Percentiles rank a stretch among this genome's conserved stretches.
These are phyloP conservation scores for Aspergillus caelatus DNA, from an alignment of 2,329 filamentous ascomycete genomes.

Conservation along the genomic window DNA sequence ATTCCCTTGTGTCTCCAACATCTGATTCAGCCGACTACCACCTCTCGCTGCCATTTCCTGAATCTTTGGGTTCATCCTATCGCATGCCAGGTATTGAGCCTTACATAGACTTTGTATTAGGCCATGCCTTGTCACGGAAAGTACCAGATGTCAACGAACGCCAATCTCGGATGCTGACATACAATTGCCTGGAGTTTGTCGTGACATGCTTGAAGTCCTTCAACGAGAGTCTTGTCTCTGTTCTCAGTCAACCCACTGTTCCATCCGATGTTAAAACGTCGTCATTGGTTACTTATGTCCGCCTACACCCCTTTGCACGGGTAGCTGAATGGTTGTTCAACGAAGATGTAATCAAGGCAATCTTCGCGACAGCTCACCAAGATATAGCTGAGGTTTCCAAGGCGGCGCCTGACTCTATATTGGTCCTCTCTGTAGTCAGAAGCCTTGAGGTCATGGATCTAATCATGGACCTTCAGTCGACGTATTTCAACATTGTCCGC, in stretches of 20 bases:
- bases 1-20: conserved; percentile 68
- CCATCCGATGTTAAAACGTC: conserved; percentile 73
- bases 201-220: conserved; percentile 78
- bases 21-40: conserved; percentile 56
- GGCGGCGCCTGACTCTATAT: conserved; percentile 74
- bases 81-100: conserved; percentile 85
- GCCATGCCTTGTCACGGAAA: conserved; percentile 72
- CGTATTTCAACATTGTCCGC: conserved; percentile 85
- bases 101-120: conserved; percentile 89
- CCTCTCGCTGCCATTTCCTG: conserved; percentile 82
- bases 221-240: conserved; percentile 88
- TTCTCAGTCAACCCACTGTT: conserved; percentile 77
- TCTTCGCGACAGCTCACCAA: conserved; percentile 80
- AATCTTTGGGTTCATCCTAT: conserved; percentile 75
- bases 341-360: conserved; percentile 76
- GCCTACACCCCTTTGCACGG: conserved; percentile 87
- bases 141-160: conserved; percentile 67
- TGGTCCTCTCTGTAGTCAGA: conserved; percentile 76
- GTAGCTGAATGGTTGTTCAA: conserved; percentile 99
- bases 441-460: conserved; percentile 83
- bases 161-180: conserved; percentile 73
- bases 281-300: conserved; percentile 77
- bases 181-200: conserved; percentile 83
- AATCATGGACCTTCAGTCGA: conserved; percentile 84
- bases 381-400: conserved; percentile 72